Conservation (phyloP, 2,329 filamentous ascomycete genomes). For the Aspergillus sp. region DNA sequence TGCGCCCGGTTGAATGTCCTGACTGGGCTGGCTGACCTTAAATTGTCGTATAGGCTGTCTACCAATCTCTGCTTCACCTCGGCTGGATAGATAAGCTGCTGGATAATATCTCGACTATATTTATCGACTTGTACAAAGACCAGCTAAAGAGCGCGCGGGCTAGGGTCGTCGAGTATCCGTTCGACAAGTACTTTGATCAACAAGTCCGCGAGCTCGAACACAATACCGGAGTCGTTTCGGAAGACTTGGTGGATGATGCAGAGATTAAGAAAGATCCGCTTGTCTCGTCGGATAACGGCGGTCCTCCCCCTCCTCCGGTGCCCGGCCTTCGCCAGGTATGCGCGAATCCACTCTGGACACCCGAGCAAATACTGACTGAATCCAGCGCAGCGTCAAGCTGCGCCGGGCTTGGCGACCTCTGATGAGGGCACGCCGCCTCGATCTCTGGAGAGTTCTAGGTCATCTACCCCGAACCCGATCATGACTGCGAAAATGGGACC, state of each 20-base stretch:
- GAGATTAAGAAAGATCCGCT: constrained; percentile 40
- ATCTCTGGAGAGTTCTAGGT: constrained; percentile 68
- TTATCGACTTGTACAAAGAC: constrained; percentile 80
- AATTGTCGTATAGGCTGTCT: constrained; percentile 62
- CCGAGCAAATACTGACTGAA: constrained; percentile 13
- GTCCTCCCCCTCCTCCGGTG: constrained; percentile 43
- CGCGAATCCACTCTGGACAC: neutral
- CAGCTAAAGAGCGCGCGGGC: constrained; percentile 74
- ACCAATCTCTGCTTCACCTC: constrained; percentile 87
- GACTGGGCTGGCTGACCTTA: constrained; percentile 13
- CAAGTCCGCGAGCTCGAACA: constrained; percentile 66
- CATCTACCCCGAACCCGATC: constrained; percentile 65
- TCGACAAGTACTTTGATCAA: constrained; percentile 90
- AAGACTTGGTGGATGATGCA: constrained; percentile 33
- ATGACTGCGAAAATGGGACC: constrained; percentile 66
- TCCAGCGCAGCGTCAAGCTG: constrained; percentile 37
- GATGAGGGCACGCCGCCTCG: constrained; percentile 60
- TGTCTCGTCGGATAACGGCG: constrained; percentile 41
- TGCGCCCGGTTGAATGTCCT: too few species aligned
- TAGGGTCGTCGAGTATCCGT: constrained; percentile 70
- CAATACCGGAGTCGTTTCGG: constrained; percentile 34
- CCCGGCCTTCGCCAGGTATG: constrained; percentile 43
- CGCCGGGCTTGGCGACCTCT: constrained; percentile 40
- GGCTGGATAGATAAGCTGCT: constrained; percentile 96
- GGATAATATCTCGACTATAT: constrained; percentile 88